Base-by-base conservation (phyloP, 2,329 filamentous ascomycete species). In the Phaeoacremonium minimum region DNA sequence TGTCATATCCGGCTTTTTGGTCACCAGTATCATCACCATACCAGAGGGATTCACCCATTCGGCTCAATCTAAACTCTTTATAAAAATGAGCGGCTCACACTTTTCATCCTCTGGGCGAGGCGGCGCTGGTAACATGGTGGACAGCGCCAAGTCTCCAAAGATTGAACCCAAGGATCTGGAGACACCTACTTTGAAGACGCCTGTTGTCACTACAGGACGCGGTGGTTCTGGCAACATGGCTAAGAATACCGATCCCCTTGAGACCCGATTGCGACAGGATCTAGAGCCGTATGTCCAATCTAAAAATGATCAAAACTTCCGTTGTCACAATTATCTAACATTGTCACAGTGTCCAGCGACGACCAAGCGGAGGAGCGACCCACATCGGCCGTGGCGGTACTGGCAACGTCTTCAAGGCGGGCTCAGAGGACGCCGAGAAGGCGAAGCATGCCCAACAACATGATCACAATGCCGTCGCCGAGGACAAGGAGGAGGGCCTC, bases 191-290 rank as follows among this genome's bases (percentile, higher is more conserved):
- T 77, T 97, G 56, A 95, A 94, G 66, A 77, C 77, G 32, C 67
- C 85, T n/a, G 71, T 87, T 46, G 89, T 91, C 55, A 95, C 90
- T 15, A 96, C 90, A 4, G 90, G 90, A 38, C 85, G 90, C 35
- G 90, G 90, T 38, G 90, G 90, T 43, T 82, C 77, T 5, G 89
- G 89, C 42, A 95, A 95, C 68, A 95, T 95, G 84, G 80, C 85
- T 32, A 69, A 65, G 48, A 82, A 83, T 55, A 79, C 78, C 44
- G 83, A 93, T 50, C 79, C 83, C 4, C 64, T 71, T 29, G 79
- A 87, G 56, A 87, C 90, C 22, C 83, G 90, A 45, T 72, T 79
- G 37, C 81, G 81, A 29, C 91, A 97, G 61, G 90, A 96, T 52
- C 87, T 96, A 42, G 79, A 83, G 41, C 77, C 79, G 77, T 81